Conservation (phyloP, 139 green algal genomes). For the Coelastrella sp. region DNA sequence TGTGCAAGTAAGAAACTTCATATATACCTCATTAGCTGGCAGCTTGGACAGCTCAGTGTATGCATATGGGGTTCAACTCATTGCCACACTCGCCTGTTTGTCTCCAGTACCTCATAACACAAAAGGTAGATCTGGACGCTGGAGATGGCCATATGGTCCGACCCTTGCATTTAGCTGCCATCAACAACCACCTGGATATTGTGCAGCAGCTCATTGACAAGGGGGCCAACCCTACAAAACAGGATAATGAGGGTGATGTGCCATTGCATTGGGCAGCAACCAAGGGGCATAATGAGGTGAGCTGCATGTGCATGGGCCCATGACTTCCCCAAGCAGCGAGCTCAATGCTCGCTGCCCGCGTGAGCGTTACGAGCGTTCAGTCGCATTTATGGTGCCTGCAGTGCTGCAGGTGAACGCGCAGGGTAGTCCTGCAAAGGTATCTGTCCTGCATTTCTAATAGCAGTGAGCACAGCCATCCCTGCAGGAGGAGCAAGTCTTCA, state of each 20-base stretch:
- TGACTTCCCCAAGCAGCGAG: too few relatives aligned
- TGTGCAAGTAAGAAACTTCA: neutral
- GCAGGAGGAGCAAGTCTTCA: neutral
- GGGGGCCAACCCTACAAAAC: slow-evolving; percentile 33
- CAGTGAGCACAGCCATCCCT: neutral
- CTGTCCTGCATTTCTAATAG: too few relatives aligned
- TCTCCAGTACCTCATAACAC: slow-evolving; percentile 31
- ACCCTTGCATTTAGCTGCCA: slow-evolving; percentile 34
- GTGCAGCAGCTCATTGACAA: slow-evolving; percentile 25
- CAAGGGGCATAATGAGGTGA: slow-evolving; percentile 32
- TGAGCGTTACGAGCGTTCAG: too few relatives aligned
- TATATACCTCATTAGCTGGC: too few relatives aligned
- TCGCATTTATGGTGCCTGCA: too few relatives aligned
- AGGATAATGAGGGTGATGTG: slow-evolving; percentile 37
- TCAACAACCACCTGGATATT: slow-evolving; percentile 17
- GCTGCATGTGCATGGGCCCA: neutral
- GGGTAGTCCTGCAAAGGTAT: too few relatives aligned
- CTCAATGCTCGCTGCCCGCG: too few relatives aligned
- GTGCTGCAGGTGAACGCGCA: too few relatives aligned
- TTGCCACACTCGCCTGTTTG: too few relatives aligned
- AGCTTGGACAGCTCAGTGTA: too few relatives aligned
- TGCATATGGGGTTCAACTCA: too few relatives aligned
- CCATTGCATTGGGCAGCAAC: slow-evolving; percentile 42
- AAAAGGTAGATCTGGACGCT: slow-evolving; percentile 29
- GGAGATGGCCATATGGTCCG: slow-evolving; percentile 16